Conservation (phyloP, 2,329 filamentous ascomycete genomes). For the Akanthomyces lecanii region DNA sequence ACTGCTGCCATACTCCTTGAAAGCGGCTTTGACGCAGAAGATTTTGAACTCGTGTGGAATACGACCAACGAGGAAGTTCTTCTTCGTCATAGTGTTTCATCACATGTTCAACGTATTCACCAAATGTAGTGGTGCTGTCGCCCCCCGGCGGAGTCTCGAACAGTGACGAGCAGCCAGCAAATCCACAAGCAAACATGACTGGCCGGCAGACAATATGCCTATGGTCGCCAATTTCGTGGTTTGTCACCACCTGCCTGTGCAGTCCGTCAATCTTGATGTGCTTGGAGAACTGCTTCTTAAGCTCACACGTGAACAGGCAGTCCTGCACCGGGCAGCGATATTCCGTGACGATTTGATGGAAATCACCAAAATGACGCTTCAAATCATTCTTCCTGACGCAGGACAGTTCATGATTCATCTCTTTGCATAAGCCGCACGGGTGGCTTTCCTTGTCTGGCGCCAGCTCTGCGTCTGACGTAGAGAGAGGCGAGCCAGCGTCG, state of each 20-base stretch:
- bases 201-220: slow-evolving; percentile 42
- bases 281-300: slow-evolving; percentile 44
- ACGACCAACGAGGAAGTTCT: slow-evolving; percentile 40
- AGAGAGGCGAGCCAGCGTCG: neutral
- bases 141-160: slow-evolving; percentile 40
- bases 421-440: slow-evolving; percentile 37
- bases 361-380: slow-evolving; percentile 46
- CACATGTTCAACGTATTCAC: slow-evolving; percentile 44
- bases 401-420: slow-evolving; percentile 38
- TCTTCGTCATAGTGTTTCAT: slow-evolving; percentile 45
- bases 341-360: slow-evolving; percentile 44
- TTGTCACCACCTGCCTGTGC: neutral
- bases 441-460: slow-evolving; percentile 1
- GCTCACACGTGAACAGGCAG: slow-evolving; percentile 40
- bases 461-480: neutral
- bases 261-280: slow-evolving; percentile 37
- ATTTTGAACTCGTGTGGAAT: slow-evolving; percentile 42
- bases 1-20: neutral
- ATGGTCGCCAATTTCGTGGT: neutral
- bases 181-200: slow-evolving; percentile 46
- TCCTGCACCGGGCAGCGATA: slow-evolving; percentile 43
- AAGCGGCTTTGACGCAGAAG: slow-evolving; percentile 34
- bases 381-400: slow-evolving; percentile 46
- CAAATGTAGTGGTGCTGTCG: slow-evolving; percentile 36
- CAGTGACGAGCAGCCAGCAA: slow-evolving; percentile 40